phyloP scores from a whole-genome alignment of 768 basidiomycete species.

The Lactarius sanguifluus region DNA sequence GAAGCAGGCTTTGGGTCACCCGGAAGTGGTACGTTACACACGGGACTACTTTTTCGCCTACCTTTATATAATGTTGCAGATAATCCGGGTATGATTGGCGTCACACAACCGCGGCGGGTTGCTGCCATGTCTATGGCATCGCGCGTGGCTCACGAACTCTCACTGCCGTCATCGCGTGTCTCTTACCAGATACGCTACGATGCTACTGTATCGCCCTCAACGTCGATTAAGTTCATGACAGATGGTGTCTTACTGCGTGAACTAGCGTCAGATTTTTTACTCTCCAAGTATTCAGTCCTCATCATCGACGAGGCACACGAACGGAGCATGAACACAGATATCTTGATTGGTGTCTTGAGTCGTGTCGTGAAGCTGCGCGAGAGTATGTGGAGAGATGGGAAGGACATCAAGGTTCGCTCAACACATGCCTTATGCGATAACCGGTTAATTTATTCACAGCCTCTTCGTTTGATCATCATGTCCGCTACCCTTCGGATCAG shows the following conservation, averaged over 20 bases:
- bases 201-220: conserved; percentile 84
- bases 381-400: conserved; percentile 80
- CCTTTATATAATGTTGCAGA: conserved; percentile 46
- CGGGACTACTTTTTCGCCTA: neutral
- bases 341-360: conserved; percentile 94
- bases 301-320: conserved; percentile 99
- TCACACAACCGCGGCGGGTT: conserved; percentile 96
- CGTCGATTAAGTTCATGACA: conserved; percentile 99
- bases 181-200: conserved; percentile 99
- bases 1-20: conserved; percentile 92
- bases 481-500: conserved; percentile 93
- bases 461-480: conserved; percentile 94
- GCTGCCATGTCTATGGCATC: conserved; percentile 96
- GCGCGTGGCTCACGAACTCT: conserved; percentile 92
- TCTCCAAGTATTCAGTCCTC: conserved; percentile 91
- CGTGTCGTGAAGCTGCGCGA: conserved; percentile 89
- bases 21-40: conserved; percentile 61
- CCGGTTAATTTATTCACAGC: conserved; percentile 43
- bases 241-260: conserved; percentile 96
- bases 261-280: conserved; percentile 87
- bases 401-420: conserved; percentile 62
- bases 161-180: conserved; percentile 73
- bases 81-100: conserved; percentile 96
- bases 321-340: conserved; percentile 96
- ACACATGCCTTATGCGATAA: neutral